phyloP scores from a whole-genome alignment of 2,329 filamentous ascomycete genomes.

The Myotisia sp. region DNA sequence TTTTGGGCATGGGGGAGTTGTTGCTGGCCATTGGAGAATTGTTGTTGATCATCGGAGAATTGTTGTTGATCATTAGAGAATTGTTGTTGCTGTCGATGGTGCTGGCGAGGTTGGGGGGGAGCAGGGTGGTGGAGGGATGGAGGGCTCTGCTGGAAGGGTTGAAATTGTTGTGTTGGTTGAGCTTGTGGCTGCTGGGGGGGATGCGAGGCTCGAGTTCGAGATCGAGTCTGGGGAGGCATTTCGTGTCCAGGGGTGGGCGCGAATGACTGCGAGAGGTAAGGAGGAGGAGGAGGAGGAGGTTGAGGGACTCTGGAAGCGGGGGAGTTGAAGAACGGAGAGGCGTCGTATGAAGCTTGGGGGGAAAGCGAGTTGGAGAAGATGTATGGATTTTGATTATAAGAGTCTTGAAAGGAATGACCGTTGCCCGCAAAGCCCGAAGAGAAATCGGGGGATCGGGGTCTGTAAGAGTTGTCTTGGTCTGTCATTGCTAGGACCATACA shows the following conservation, averaged over 20 bases:
- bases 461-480: constrained; percentile 32
- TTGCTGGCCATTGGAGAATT: constrained; percentile 1
- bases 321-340: constrained; percentile 32
- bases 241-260: constrained; percentile 18
- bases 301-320: constrained; percentile 19
- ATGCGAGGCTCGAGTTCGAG: constrained; percentile 20
- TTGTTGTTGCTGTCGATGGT: constrained; percentile 4
- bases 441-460: constrained; percentile 37
- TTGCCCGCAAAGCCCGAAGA: constrained; percentile 32
- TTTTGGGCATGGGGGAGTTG: constrained; percentile 9
- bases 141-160: no score
- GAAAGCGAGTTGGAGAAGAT: constrained; percentile 22
- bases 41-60: constrained; percentile 5
- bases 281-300: constrained; percentile 6
- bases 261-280: constrained; percentile 15
- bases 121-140: constrained; percentile 4
- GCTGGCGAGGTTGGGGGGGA: constrained; percentile 3
- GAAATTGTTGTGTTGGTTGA: constrained; percentile 4
- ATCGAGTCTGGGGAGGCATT: constrained; percentile 31
- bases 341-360: constrained; percentile 33
- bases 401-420: constrained; percentile 22
- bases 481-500: constrained; percentile 27
- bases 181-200: constrained; percentile 5
- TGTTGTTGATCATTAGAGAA: no score
- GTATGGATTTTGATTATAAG: constrained; percentile 16